Base-by-base conservation (phyloP, 176 grass and related monocot species). In the Sorghum bicolor region DNA sequence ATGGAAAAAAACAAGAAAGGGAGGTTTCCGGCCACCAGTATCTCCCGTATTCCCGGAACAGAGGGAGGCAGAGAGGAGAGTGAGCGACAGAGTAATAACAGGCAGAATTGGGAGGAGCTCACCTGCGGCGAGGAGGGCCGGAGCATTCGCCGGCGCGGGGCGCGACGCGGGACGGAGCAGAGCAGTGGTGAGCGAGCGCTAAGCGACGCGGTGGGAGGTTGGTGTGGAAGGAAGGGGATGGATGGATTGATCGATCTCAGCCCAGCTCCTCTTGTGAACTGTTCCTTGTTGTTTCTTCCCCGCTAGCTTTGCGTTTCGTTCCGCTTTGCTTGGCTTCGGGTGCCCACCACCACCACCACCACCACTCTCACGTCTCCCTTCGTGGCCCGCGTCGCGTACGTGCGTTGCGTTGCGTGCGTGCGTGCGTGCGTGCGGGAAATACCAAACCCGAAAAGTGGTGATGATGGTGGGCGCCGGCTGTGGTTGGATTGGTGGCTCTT, bases 241-340 rank as follows among this genome's bases (percentile, higher is more conserved):
- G 58, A 25, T 26, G 13, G 58, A 30, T 34, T 45, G 25, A 73
- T 77, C 26, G 10, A 64, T 67, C 61, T 43, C 26, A 33, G 45
- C 88, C 64, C 82, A 76, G 76, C 76, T 9, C 36, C 45, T 68
- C 36, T 39, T 36, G 72, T 77, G 83, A 82, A 81, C 72, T 89
- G 76, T 72, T 57, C n/a, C 72, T 86, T 88, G 52, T 85, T 77
- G 67, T 60, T 77, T 76, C 63, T 75, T 70, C 52, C 64, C 22
- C 34, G 5, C 30, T 4, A 26, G 5, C 44, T 39, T n/a, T 33
- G 57, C 64, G 72, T 72, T 66, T 26, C 62, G 17, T 40, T 76
- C 70, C 8, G 71, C 15, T 17, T 74, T 74, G 71, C 65, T 71
- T 71, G 44, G 74, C 83, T 82, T 77, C 68, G 81, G 67, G 47